These are phyloP conservation scores for Glycine tomentella DNA, from an alignment of 306 rosid genomes.

Conservation along the genomic window DNA sequence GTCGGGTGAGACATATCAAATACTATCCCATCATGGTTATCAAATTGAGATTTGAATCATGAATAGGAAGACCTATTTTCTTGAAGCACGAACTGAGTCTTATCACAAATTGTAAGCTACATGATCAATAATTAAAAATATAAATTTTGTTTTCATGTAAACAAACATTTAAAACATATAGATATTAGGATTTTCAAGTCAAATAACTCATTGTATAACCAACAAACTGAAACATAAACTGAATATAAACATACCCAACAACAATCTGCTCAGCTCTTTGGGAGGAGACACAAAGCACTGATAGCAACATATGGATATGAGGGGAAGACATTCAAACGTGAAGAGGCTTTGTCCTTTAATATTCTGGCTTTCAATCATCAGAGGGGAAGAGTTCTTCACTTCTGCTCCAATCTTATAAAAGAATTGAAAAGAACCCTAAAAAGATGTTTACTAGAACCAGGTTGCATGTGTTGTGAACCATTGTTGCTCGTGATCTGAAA, in stretches of 20 bases:
- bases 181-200: background rate
- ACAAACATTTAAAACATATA: background rate
- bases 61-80: background rate
- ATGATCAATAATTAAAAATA: background rate
- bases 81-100: constrained; percentile 3
- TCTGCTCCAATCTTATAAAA: too few relatives aligned
- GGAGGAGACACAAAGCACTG: background rate
- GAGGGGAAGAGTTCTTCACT: too few relatives aligned
- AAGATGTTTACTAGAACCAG: too few relatives aligned
- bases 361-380: too few relatives aligned
- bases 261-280: background rate
- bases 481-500: too few relatives aligned
- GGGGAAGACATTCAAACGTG: background rate
- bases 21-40: background rate
- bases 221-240: background rate
- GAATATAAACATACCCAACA: background rate
- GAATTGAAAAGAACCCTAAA: too few relatives aligned
- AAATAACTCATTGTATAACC: background rate
- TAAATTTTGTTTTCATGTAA: background rate
- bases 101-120: background rate
- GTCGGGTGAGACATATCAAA: constrained; percentile 21
- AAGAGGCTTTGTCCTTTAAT: too few relatives aligned
- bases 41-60: background rate
- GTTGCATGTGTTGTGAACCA: too few relatives aligned
- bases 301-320: background rate